Evolutionary conservation across 2,329 filamentous ascomycete genomes (phyloP).

Genomic region (Periconia macrospinosa): DNA sequence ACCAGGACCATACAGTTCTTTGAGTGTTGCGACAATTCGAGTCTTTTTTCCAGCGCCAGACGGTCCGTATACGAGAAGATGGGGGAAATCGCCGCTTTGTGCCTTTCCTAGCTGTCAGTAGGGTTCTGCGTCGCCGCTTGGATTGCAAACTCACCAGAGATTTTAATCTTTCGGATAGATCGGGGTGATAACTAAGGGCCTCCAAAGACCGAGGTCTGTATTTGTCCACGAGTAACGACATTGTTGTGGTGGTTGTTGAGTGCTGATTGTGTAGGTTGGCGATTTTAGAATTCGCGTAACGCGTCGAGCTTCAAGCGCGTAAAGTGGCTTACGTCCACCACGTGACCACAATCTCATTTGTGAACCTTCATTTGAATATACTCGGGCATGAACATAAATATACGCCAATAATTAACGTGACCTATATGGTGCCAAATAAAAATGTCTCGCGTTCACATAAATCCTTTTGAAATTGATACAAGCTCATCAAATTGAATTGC

Average conservation of each 20-base stretch:
- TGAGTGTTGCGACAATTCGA: constrained; percentile 89
- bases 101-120: constrained; percentile 60
- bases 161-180: constrained; percentile 82
- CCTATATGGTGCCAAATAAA: no score
- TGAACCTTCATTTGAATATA: no score
- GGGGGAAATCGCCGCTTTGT: constrained; percentile 95
- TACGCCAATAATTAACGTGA: no score
- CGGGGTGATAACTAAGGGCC: constrained; percentile 80
- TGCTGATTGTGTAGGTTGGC: neutral
- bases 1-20: constrained; percentile 91
- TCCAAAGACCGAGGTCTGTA: constrained; percentile 74
- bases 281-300: neutral
- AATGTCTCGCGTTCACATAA: no score
- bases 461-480: no score
- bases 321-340: neutral
- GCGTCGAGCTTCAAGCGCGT: neutral
- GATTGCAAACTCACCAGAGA: constrained; percentile 68
- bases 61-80: constrained; percentile 94
- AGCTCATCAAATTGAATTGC: no score
- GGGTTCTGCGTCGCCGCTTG: constrained; percentile 8
- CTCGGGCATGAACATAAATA: no score
- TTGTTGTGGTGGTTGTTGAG: constrained; percentile 33
- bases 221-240: constrained; percentile 68
- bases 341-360: neutral
- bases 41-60: constrained; percentile 98